phyloP scores from a whole-genome alignment of 108 stramenopile genomes.

The Aurantiochytrium sp. region DNA sequence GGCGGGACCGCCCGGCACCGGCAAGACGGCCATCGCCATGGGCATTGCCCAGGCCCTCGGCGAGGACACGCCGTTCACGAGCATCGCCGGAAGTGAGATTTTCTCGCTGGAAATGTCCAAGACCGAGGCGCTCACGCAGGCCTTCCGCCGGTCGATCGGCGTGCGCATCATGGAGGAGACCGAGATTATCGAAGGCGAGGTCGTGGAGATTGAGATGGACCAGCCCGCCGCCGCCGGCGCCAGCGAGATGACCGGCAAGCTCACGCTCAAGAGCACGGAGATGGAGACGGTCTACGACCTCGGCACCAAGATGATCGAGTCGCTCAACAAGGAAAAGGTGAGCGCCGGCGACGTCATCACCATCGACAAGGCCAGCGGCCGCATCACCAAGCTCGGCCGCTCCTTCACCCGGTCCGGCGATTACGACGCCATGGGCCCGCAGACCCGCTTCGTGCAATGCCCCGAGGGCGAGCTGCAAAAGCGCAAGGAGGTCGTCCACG shows the following conservation, averaged over 20 bases:
- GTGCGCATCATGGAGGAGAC: conserved; percentile 96
- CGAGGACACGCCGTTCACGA: conserved; percentile 90
- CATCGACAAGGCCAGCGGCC: conserved; percentile 95
- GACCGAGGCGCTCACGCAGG: conserved; percentile 99
- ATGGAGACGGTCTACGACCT: conserved; percentile 99
- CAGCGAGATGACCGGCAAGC: conserved; percentile 79
- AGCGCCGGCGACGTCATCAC: conserved; percentile 97
- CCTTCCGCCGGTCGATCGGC: conserved; percentile 84
- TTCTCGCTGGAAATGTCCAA: conserved; percentile 96
- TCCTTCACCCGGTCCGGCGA: conserved; percentile 84
- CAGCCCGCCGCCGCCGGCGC: conserved; percentile 54
- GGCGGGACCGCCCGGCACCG: conserved; percentile 82
- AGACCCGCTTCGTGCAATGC: conserved; percentile 94
- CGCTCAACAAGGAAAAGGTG: conserved; percentile 88
- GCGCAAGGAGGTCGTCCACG: conserved; percentile 90
- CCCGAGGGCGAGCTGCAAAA: conserved; percentile 98
- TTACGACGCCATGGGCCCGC: conserved; percentile 97
- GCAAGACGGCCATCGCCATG: conserved; percentile 80
- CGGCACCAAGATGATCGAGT: conserved; percentile 99
- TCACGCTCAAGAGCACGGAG: conserved; percentile 96
- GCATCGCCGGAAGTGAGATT: conserved; percentile 89
- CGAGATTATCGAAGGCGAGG: conserved; percentile 98
- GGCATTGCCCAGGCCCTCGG: conserved; percentile 82
- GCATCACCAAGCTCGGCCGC: conserved; percentile 91
- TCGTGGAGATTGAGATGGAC: conserved; percentile 94